phyloP scores from a whole-genome alignment of 345 rosid genomes.

The Camelina hispida region DNA sequence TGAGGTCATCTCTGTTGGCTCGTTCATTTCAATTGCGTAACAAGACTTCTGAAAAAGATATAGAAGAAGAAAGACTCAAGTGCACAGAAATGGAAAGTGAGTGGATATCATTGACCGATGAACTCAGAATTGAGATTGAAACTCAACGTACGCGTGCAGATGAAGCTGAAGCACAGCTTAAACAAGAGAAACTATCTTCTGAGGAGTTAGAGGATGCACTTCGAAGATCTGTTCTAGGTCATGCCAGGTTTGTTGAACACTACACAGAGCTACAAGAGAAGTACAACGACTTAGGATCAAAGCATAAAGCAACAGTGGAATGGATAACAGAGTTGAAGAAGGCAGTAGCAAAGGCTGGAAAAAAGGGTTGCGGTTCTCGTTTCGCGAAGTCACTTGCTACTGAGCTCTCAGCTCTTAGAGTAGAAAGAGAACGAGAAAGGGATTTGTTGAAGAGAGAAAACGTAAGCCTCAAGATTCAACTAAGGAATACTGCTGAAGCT shows the following conservation, averaged over 20 bases:
- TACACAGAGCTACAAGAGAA: conserved; percentile 91
- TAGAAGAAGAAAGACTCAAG: conserved; percentile 75
- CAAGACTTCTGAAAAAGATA: conserved; percentile 55
- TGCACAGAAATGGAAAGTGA: conserved; percentile 98
- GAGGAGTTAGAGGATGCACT: conserved; percentile 94
- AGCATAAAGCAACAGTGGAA: conserved; percentile 75
- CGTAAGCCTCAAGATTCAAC: conserved; percentile 74
- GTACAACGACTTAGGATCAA: conserved; percentile 69
- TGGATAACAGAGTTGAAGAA: conserved; percentile 87
- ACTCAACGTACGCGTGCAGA: conserved; percentile 74
- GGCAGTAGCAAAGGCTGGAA: conserved; percentile 89
- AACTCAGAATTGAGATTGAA: conserved; percentile 84
- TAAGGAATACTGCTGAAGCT: conserved; percentile 95
- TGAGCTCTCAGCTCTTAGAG: conserved; percentile 79
- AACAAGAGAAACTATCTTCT: conserved; percentile 63
- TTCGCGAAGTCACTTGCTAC: conserved; percentile 76
- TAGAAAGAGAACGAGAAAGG: conserved; percentile 83
- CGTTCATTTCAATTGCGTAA: conserved; percentile 65
- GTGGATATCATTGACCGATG: conserved; percentile 92
- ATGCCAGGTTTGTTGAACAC: conserved; percentile 95
- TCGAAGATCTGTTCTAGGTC: conserved; percentile 82
- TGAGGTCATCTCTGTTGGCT: conserved; percentile 76
- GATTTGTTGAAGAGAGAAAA: conserved; percentile 79
- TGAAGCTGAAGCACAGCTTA: conserved; percentile 69
- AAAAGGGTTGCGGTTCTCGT: conserved; percentile 75